A percentile compares a stretch with the other conserved stretches of the same genome.
phyloP scores from a whole-genome alignment of 1,139 yeast genomes.

The Saccharomyces hybrid region DNA sequence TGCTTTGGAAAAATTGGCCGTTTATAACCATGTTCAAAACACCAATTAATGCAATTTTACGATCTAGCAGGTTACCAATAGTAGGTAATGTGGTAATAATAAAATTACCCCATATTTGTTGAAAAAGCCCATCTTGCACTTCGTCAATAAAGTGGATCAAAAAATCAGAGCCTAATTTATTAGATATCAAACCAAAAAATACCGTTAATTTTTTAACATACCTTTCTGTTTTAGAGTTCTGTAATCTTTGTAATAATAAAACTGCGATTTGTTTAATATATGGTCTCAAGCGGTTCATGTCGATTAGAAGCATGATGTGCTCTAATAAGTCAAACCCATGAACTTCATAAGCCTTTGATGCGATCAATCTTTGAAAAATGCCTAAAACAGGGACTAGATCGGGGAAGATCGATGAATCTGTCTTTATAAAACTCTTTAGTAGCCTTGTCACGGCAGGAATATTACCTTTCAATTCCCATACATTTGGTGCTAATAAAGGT shows the following conservation, averaged over 20 bases:
- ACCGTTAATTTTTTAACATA: constrained; percentile 65
- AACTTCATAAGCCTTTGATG: constrained; percentile 72
- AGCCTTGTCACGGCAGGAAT: constrained; percentile 87
- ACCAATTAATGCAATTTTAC: constrained; percentile 71
- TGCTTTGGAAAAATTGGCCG: constrained; percentile 33
- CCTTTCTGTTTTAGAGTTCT: constrained; percentile 73
- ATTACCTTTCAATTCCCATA: constrained; percentile 92
- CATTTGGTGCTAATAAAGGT: constrained; percentile 78
- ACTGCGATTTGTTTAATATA: constrained; percentile 67
- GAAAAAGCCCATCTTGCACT: constrained; percentile 41
- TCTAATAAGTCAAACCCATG: constrained; percentile 82
- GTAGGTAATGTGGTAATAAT: constrained; percentile 59
- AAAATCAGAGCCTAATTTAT: constrained; percentile 37
- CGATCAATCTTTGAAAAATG: constrained; percentile 87
- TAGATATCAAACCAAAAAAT: constrained; percentile 45
- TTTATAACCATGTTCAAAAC: constrained; percentile 44
- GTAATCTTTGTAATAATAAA: constrained; percentile 70
- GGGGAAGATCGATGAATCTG: constrained; percentile 48
- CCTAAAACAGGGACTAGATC: constrained; percentile 76
- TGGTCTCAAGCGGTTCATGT: constrained; percentile 43
- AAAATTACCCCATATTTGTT: constrained; percentile 54
- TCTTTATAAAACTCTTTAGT: constrained; percentile 59
- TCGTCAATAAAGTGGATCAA: constrained; percentile 36
- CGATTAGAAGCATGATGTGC: constrained; percentile 52
- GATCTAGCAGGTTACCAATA: constrained; percentile 61